These are phyloP conservation scores for Xylaria curta DNA, from an alignment of 495 filamentous ascomycete genomes.

Conservation along the genomic window DNA sequence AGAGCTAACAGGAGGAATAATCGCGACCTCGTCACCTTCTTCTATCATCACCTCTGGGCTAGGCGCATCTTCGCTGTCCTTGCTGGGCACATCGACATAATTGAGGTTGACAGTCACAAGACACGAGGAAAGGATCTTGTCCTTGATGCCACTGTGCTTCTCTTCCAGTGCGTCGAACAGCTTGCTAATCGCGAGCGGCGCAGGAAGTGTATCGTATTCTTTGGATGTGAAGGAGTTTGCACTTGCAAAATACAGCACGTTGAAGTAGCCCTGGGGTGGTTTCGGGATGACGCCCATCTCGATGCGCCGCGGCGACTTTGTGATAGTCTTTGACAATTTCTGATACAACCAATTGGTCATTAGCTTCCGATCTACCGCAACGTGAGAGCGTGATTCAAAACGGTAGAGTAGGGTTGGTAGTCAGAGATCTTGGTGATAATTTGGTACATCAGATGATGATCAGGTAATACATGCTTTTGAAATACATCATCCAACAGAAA, in stretches of 20 bases:
- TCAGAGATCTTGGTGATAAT: constrained; percentile 71
- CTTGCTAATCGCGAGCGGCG: constrained; percentile 69
- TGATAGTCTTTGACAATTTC: not conserved
- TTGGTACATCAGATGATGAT: constrained; percentile 53
- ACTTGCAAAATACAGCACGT: constrained; percentile 85
- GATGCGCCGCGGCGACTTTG: not conserved
- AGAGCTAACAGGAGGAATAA: constrained; percentile 97
- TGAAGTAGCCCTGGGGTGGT: constrained; percentile 67
- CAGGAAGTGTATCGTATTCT: constrained; percentile 71
- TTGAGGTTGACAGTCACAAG: constrained; percentile 86
- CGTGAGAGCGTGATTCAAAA: constrained; percentile 12
- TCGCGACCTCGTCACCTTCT: constrained; percentile 86
- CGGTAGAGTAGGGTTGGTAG: constrained; percentile 35
- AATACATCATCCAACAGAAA: constrained; percentile 51
- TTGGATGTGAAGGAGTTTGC: constrained; percentile 76
- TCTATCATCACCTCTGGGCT: constrained; percentile 58
- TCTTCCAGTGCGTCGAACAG: constrained; percentile 78
- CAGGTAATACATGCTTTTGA: constrained; percentile 75
- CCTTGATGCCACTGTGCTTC: constrained; percentile 78
- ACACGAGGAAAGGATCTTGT: constrained; percentile 74
- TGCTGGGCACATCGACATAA: constrained; percentile 76
- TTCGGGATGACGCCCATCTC: constrained; percentile 45
- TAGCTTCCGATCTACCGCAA: constrained; percentile 26
- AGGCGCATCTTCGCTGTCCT: constrained; percentile 46
- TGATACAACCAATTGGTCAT: constrained; percentile 21